A percentile compares a stretch with the other conserved stretches of the same genome.
Evolutionary conservation across 805 yeast species (phyloP).

Genomic region (Candida tallmaniae): DNA sequence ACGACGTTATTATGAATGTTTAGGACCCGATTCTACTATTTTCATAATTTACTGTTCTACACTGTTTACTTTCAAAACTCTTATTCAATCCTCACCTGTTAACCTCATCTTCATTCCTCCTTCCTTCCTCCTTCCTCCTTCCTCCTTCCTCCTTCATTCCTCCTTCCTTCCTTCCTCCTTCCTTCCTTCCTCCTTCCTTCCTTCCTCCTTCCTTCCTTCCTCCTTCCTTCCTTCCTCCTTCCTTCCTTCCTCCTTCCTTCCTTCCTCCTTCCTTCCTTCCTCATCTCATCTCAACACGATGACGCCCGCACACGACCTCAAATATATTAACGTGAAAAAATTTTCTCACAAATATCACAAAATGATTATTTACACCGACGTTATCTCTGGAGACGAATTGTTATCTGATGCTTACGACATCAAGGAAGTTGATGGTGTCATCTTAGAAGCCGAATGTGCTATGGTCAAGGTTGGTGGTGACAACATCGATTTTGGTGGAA

Average conservation of each 20-base stretch:
- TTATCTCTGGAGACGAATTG: slow-evolving; percentile 91
- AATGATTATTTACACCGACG: slow-evolving; percentile 54
- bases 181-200: no score
- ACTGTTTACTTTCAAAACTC: no score
- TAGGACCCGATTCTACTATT: no score
- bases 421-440: slow-evolving; percentile 81
- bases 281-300: background rate
- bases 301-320: background rate
- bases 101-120: no score
- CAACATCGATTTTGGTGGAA: slow-evolving; percentile 98
- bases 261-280: background rate
- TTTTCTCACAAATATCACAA: slow-evolving; percentile 13
- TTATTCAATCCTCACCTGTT: no score
- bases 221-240: no score
- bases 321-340: background rate
- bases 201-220: no score
- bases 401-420: slow-evolving; percentile 96
- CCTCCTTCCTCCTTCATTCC: no score
- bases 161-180: no score
- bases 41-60: no score
- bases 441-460: slow-evolving; percentile 95
- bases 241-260: background rate
- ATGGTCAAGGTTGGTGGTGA: slow-evolving; percentile 88
- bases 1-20: no score
- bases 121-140: no score